These are phyloP conservation scores for Vicia sativa DNA, from an alignment of 306 rosid species.

Conservation along the genomic window DNA sequence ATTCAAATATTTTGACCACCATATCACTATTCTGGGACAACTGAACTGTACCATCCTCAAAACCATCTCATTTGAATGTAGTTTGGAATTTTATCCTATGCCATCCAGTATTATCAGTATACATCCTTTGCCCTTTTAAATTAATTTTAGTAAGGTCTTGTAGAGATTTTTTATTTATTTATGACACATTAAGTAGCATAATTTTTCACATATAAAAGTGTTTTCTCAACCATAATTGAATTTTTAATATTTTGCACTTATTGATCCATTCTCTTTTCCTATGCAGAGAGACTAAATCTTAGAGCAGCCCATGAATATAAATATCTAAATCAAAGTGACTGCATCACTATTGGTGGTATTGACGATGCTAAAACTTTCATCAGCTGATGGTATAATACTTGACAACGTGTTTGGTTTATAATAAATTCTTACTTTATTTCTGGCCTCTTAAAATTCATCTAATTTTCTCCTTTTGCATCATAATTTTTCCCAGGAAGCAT, in stretches of 20 bases:
- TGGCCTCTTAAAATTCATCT: constrained; percentile 30
- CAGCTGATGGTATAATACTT: constrained; percentile 61
- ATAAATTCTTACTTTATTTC: constrained; percentile 27
- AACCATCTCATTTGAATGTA: not conserved
- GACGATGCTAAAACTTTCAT: constrained; percentile 70
- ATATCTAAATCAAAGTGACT: constrained; percentile 81
- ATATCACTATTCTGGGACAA: constrained; percentile 30
- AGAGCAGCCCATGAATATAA: constrained; percentile 69
- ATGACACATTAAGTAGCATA: constrained; percentile 26
- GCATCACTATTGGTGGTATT: constrained; percentile 64
- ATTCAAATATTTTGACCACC: constrained; percentile 3
- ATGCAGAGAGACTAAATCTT: constrained; percentile 80
- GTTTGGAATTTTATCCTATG: constrained; percentile 9
- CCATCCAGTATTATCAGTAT: constrained; percentile 1
- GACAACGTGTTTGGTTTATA: constrained; percentile 32
- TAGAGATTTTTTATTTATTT: constrained; percentile 1
- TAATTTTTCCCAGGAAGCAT: constrained; percentile 59
- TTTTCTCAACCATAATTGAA: constrained; percentile 38
- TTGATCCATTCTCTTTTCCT: constrained; percentile 37
- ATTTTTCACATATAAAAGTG: constrained; percentile 3
- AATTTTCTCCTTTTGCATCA: constrained; percentile 26
- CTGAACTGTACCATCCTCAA: constrained; percentile 4
- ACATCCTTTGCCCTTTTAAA: constrained; percentile 11
- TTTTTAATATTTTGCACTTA: constrained; percentile 32
- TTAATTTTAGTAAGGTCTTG: constrained; percentile 15